phyloP scores from a whole-genome alignment of 768 basidiomycete genomes.

The Trametes gibbosa region DNA sequence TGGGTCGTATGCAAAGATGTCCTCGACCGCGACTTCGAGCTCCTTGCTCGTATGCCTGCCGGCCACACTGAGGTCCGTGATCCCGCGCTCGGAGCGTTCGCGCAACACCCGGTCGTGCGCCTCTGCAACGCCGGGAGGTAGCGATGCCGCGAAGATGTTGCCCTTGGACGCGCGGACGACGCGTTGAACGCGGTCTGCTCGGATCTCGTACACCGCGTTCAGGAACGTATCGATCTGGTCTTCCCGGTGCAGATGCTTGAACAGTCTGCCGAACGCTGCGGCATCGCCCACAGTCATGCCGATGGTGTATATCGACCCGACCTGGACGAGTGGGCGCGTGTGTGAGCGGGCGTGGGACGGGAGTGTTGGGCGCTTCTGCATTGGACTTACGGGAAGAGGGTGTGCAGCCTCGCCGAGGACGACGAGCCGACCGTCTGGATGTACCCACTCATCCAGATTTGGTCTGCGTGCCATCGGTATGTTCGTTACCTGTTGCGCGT shows the following conservation, averaged over 20 bases:
- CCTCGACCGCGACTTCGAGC: slow-evolving; percentile 13
- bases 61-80: background rate
- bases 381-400: slow-evolving; percentile 26
- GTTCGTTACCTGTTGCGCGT: background rate
- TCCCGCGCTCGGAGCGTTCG: slow-evolving; percentile 11
- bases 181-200: slow-evolving; percentile 23
- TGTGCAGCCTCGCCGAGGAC: slow-evolving; percentile 35
- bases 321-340: background rate
- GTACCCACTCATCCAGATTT: slow-evolving; percentile 32
- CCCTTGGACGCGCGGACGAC: slow-evolving; percentile 18
- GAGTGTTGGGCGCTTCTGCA: background rate
- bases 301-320: slow-evolving; percentile 13
- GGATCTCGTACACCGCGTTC: slow-evolving; percentile 26
- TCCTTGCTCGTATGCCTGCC: slow-evolving; percentile 7
- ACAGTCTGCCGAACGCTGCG: slow-evolving; percentile 33
- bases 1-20: slow-evolving; percentile 28
- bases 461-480: slow-evolving; percentile 17
- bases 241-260: slow-evolving; percentile 27
- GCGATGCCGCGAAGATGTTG: slow-evolving; percentile 21
- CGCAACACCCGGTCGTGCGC: slow-evolving; percentile 11
- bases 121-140: slow-evolving; percentile 24
- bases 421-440: slow-evolving; percentile 24
- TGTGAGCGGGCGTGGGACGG: background rate
- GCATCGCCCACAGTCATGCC: slow-evolving; percentile 33
- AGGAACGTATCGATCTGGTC: slow-evolving; percentile 30